Evolutionary conservation across 208 protist species (phyloP).

Genomic region (Trypanosoma cruzi): DNA sequence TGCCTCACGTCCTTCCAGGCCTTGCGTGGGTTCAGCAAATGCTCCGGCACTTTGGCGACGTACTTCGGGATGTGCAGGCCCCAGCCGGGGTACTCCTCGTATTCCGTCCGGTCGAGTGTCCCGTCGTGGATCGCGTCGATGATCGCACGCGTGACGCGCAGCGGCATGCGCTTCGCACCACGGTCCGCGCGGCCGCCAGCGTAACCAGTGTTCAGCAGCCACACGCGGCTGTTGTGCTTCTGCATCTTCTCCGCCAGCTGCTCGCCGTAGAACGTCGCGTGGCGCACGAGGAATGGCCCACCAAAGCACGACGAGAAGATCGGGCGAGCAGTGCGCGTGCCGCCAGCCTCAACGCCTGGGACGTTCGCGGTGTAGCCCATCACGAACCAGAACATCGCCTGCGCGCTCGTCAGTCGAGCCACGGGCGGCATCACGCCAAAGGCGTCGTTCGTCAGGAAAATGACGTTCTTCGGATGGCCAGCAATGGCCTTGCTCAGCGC

Average conservation of each 20-base stretch:
- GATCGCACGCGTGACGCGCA: conserved; percentile 94
- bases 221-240: conserved; percentile 80
- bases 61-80: conserved; percentile 88
- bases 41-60: conserved; percentile 71
- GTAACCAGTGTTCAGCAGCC: conserved; percentile 97
- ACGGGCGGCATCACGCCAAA: conserved; percentile 98
- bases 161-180: conserved; percentile 88
- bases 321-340: conserved; percentile 88
- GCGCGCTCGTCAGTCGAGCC: conserved; percentile 84
- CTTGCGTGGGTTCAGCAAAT: conserved; percentile 91
- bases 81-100: conserved; percentile 83
- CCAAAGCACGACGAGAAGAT: conserved; percentile 97
- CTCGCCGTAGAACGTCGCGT: conserved; percentile 96
- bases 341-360: conserved; percentile 94
- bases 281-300: conserved; percentile 95
- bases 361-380: conserved; percentile 95
- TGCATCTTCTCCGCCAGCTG: conserved; percentile 95
- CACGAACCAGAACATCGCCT: conserved; percentile 97
- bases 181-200: conserved; percentile 83
- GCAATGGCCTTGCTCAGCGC: conserved; percentile 75
- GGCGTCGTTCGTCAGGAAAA: conserved; percentile 97
- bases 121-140: conserved; percentile 97
- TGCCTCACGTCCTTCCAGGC: conserved; percentile 88
- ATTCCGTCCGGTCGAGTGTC: conserved; percentile 75
- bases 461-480: conserved; percentile 95